Evolutionary conservation across 345 rosid species (phyloP).

Genomic region (Linum tenue): DNA sequence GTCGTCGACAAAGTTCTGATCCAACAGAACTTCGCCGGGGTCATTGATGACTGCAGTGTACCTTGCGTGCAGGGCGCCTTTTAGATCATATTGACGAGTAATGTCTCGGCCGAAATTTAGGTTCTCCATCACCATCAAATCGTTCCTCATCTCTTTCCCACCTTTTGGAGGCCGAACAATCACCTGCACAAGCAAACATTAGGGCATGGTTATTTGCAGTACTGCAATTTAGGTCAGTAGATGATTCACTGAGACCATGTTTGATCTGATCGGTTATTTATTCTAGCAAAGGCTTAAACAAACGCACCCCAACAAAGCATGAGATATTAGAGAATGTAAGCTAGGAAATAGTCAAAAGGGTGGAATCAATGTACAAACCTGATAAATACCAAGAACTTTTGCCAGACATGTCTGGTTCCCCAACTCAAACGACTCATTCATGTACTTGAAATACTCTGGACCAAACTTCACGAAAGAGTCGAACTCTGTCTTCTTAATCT

Average conservation of each 20-base stretch:
- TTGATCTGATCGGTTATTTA: slow-evolving; percentile 4
- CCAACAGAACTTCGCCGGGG: slow-evolving; percentile 69
- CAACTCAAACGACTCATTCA: slow-evolving; percentile 53
- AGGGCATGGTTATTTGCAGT: neutral
- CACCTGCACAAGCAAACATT: slow-evolving; percentile 41
- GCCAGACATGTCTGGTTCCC: slow-evolving; percentile 94
- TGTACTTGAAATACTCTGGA: slow-evolving; percentile 66
- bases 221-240: neutral
- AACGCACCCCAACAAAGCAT: neutral
- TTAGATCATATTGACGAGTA: slow-evolving; percentile 81
- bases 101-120: slow-evolving; percentile 60
- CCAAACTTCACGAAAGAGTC: slow-evolving; percentile 84
- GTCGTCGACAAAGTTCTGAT: slow-evolving; percentile 86
- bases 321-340: neutral
- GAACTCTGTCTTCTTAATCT: slow-evolving; percentile 82
- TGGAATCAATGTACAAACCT: slow-evolving; percentile 38
- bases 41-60: slow-evolving; percentile 44
- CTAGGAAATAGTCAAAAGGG: neutral
- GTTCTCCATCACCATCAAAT: slow-evolving; percentile 98
- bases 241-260: slow-evolving; percentile 39
- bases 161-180: slow-evolving; percentile 54
- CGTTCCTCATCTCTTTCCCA: slow-evolving; percentile 72
- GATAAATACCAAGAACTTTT: slow-evolving; percentile 88
- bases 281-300: neutral
- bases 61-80: slow-evolving; percentile 82